These are phyloP conservation scores for Pseudogymnoascus sp. DNA, from an alignment of 2,329 filamentous ascomycete genomes.

Conservation along the genomic window DNA sequence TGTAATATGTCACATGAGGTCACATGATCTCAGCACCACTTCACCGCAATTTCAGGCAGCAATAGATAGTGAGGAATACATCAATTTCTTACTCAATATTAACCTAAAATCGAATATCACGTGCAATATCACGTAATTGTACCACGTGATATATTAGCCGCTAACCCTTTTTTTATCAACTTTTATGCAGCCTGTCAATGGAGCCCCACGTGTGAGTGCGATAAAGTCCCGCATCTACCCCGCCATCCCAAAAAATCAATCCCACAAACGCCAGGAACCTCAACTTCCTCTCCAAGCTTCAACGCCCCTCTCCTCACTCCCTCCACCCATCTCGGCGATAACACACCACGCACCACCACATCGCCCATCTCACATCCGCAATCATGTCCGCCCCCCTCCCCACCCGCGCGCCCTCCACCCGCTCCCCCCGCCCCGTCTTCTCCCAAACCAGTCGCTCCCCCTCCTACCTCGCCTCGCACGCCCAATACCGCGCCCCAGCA, in stretches of 20 bases:
- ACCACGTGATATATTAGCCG: background rate
- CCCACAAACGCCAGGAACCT: background rate
- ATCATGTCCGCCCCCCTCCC: background rate
- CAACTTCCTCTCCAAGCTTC: background rate
- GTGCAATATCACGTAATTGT: no score
- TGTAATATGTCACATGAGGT: no score
- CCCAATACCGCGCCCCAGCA: slow-evolving; percentile 48
- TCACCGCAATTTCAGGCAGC: no score
- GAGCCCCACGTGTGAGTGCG: background rate
- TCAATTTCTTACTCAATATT: no score
- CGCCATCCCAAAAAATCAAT: slow-evolving; percentile 3
- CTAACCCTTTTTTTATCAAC: background rate
- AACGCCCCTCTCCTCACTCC: background rate
- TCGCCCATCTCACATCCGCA: background rate
- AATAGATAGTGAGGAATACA: no score
- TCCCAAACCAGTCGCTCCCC: slow-evolving; percentile 44
- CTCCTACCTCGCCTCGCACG: slow-evolving; percentile 54
- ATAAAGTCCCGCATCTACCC: background rate
- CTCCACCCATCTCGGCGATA: background rate
- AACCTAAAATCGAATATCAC: no score
- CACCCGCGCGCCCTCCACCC: slow-evolving; percentile 8
- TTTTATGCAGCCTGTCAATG: slow-evolving; percentile 6
- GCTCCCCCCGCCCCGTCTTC: slow-evolving; percentile 21
- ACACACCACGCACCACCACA: background rate
- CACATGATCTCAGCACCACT: no score